A percentile compares a stretch with the other conserved stretches of the same genome.
These are phyloP conservation scores for Cladorrhinum sp. DNA, from an alignment of 2,329 filamentous ascomycete genomes.

Conservation along the genomic window DNA sequence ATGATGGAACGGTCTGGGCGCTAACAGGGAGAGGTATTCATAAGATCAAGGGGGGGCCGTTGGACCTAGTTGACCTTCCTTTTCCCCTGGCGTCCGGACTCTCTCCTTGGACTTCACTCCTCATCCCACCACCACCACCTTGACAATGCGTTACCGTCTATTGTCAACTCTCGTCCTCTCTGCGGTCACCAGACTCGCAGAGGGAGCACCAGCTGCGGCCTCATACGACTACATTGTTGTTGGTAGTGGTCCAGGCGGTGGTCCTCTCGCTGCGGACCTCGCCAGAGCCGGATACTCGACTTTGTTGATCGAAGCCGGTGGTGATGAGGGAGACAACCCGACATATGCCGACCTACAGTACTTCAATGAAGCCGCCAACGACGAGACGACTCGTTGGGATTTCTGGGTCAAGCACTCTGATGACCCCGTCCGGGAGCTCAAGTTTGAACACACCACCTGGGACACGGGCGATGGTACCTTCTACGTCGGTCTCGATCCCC, in stretches of 20 bases:
- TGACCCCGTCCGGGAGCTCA: constrained; percentile 46
- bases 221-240: constrained; percentile 60
- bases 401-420: constrained; percentile 58
- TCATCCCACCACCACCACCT: neutral
- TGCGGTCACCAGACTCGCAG: constrained; percentile 15
- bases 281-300: constrained; percentile 58
- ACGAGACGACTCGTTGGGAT: constrained; percentile 51
- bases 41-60: too few species aligned
- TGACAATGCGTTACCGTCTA: constrained; percentile 25
- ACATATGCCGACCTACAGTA: constrained; percentile 48
- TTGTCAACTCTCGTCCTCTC: constrained; percentile 22
- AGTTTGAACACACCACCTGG: constrained; percentile 53
- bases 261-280: constrained; percentile 55
- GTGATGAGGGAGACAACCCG: constrained; percentile 49
- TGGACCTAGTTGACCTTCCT: too few species aligned
- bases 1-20: neutral
- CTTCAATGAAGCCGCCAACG: constrained; percentile 49
- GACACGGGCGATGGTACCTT: constrained; percentile 36
- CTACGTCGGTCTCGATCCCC: constrained; percentile 40
- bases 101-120: too few species aligned
- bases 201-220: constrained; percentile 11
- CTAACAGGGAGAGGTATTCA: neutral
- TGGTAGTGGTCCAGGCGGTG: constrained; percentile 59
- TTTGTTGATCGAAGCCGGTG: constrained; percentile 60
- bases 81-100: too few species aligned